A percentile compares a stretch with the other conserved stretches of the same genome.
These are phyloP conservation scores for Tetracladium setigerum DNA, from an alignment of 495 filamentous ascomycete genomes.

Conservation along the genomic window DNA sequence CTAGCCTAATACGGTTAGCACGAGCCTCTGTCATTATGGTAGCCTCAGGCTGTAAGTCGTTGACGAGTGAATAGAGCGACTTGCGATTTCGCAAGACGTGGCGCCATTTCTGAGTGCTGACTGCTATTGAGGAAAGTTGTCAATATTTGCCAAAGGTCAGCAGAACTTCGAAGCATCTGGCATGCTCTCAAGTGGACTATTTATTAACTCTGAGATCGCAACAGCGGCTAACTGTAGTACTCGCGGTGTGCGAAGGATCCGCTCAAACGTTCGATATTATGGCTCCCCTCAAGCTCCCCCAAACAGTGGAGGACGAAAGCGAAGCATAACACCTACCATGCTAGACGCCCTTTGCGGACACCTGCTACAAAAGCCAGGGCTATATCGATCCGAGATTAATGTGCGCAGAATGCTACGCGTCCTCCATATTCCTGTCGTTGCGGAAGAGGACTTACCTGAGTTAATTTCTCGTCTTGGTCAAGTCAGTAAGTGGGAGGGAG, in stretches of 20 bases:
- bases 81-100: too few relatives aligned
- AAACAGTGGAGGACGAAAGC: constrained; percentile 8
- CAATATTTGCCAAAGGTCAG: too few relatives aligned
- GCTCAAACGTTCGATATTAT: constrained; percentile 13
- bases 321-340: constrained; percentile 15
- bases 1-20: too few relatives aligned
- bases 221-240: constrained; percentile 11
- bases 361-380: constrained; percentile 26
- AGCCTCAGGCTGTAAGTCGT: too few relatives aligned
- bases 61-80: too few relatives aligned
- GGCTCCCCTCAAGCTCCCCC: constrained; percentile 14
- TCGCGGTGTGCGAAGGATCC: constrained; percentile 10
- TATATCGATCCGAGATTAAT: constrained; percentile 27
- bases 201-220: constrained; percentile 21
- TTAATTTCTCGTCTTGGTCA: not conserved
- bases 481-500: not conserved
- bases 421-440: not conserved
- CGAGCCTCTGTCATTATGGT: too few relatives aligned
- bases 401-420: not conserved
- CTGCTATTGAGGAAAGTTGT: too few relatives aligned
- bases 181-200: constrained; percentile 18
- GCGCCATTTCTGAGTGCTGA: too few relatives aligned
- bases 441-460: not conserved
- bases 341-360: constrained; percentile 23
- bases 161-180: too few relatives aligned